A percentile compares a stretch with the other conserved stretches of the same genome.
Evolutionary conservation across 495 filamentous ascomycete species (phyloP).

Genomic region (Trichocladium antarcticum): DNA sequence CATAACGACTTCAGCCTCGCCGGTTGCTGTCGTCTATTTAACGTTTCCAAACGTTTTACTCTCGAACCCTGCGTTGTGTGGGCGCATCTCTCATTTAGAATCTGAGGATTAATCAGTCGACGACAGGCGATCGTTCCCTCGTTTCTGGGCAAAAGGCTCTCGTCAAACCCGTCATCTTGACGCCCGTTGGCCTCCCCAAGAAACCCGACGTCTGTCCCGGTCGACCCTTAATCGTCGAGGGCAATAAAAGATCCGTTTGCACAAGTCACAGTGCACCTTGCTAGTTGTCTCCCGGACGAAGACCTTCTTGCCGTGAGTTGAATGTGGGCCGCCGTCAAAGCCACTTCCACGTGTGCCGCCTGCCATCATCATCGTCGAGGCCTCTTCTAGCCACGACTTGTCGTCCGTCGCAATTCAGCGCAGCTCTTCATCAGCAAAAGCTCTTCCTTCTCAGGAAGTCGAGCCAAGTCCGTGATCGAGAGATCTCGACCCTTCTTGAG

Average conservation of each 20-base stretch:
- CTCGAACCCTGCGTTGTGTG: slow-evolving; percentile 25
- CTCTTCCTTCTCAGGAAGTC: not conserved
- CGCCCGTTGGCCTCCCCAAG: slow-evolving; percentile 20
- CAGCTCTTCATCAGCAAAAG: not conserved
- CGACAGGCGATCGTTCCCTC: slow-evolving; percentile 24
- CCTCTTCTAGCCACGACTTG: not conserved
- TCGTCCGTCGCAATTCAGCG: slow-evolving; percentile 5
- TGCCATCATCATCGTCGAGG: slow-evolving; percentile 6
- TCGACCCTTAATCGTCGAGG: slow-evolving; percentile 27
- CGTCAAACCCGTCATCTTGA: slow-evolving; percentile 15
- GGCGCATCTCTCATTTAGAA: slow-evolving; percentile 32
- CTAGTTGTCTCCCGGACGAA: slow-evolving; percentile 18
- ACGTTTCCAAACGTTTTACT: slow-evolving; percentile 10
- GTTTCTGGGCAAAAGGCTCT: slow-evolving; percentile 25
- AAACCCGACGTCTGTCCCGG: slow-evolving; percentile 26
- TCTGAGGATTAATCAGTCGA: slow-evolving; percentile 25
- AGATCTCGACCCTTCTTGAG: slow-evolving; percentile 22
- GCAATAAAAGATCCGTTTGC: slow-evolving; percentile 29
- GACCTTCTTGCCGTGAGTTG: slow-evolving; percentile 24
- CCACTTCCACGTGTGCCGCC: not conserved
- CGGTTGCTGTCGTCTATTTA: slow-evolving; percentile 22
- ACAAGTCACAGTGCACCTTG: slow-evolving; percentile 29
- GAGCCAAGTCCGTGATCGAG: slow-evolving; percentile 24
- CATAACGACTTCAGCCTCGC: slow-evolving; percentile 23
- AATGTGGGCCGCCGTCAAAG: slow-evolving; percentile 9